Percentiles rank a stretch among this genome's conserved stretches.
Evolutionary conservation across 108 stramenopile species (phyloP).

Genomic region (Chaetoceros muelleri): DNA sequence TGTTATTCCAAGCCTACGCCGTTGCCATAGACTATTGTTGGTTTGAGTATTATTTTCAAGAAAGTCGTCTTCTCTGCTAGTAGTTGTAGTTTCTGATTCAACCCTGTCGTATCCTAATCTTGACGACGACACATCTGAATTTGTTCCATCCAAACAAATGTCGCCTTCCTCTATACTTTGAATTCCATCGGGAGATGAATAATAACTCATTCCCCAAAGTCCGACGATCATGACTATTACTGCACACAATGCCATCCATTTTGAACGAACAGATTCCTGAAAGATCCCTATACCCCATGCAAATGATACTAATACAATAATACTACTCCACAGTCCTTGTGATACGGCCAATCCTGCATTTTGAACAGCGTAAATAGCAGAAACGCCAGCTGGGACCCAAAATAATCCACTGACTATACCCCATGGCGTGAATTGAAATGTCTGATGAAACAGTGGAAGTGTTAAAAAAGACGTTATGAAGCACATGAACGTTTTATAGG

Average conservation of each 20-base stretch:
- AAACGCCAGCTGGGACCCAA: constrained; percentile 36
- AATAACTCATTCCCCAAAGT: constrained; percentile 68
- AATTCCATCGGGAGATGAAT: constrained; percentile 27
- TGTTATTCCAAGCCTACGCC: constrained; percentile 18
- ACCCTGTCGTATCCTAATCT: not conserved
- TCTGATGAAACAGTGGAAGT: constrained; percentile 12
- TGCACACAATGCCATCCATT: constrained; percentile 32
- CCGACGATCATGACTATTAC: constrained; percentile 49
- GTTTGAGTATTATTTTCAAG: not conserved
- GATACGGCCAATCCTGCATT: constrained; percentile 65
- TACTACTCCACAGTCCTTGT: constrained; percentile 63
- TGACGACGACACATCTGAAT: not conserved
- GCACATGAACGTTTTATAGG: constrained; percentile 76
- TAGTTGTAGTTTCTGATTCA: not conserved
- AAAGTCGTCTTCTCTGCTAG: not conserved
- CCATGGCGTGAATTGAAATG: constrained; percentile 23
- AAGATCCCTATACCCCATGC: constrained; percentile 75
- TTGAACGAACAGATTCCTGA: constrained; percentile 42
- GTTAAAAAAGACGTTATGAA: constrained; percentile 45
- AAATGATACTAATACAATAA: constrained; percentile 67
- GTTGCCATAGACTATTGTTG: not conserved
- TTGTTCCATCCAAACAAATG: not conserved
- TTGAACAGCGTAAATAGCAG: constrained; percentile 71
- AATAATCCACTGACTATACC: constrained; percentile 31
- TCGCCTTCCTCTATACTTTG: too few relatives aligned